Conservation (phyloP, 1,284 basidiomycete genomes). For the Fomitopsis pinicola region DNA sequence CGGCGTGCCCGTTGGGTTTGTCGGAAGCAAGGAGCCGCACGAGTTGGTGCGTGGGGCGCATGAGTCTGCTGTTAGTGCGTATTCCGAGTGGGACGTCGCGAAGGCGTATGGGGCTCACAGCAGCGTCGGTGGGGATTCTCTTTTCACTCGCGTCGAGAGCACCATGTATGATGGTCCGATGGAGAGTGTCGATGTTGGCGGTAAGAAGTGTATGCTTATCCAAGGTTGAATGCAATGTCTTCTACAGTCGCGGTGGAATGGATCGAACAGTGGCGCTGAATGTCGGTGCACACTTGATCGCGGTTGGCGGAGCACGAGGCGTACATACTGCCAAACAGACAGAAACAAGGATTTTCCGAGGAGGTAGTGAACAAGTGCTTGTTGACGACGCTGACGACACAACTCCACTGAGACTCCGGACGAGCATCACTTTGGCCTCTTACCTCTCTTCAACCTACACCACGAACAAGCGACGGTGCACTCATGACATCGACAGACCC, state of each 20-base stretch:
- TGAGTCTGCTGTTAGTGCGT: conserved; percentile 8
- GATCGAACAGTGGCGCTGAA: background rate
- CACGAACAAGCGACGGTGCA: no score
- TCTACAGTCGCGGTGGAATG: background rate
- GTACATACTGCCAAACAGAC: background rate
- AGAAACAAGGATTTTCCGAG: background rate
- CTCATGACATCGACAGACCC: background rate
- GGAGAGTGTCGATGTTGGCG: conserved; percentile 22
- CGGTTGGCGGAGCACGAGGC: background rate
- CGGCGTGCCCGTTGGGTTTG: background rate
- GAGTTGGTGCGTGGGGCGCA: background rate
- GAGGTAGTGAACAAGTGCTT: no score
- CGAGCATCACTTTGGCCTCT: no score
- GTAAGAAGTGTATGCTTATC: conserved; percentile 22
- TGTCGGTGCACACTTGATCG: no score
- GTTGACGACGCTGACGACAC: no score
- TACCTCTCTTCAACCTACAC: no score
- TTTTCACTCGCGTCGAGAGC: conserved; percentile 11
- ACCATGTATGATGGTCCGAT: background rate
- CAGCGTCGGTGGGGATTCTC: conserved; percentile 8
- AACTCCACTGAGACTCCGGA: no score
- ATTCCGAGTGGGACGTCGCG: conserved; percentile 27
- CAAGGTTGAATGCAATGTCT: conserved; percentile 8
- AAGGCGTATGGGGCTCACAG: conserved; percentile 20
- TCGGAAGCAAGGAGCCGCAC: conserved; percentile 3